A percentile compares a stretch with the other conserved stretches of the same genome.
Conservation (phyloP, 352 stramenopile species). For the Phytophthora crassamura region DNA sequence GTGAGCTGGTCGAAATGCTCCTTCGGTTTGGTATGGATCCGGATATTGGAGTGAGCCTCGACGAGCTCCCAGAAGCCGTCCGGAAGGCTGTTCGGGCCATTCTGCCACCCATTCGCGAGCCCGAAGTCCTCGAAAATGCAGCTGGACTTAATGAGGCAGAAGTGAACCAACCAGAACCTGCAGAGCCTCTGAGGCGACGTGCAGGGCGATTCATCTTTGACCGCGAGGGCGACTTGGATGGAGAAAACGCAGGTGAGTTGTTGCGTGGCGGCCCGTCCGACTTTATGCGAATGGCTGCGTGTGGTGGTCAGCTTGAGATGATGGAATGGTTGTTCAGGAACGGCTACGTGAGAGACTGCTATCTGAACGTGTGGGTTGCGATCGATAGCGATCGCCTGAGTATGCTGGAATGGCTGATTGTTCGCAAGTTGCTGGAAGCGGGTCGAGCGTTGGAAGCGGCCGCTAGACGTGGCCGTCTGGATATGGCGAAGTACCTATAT, state of each 20-base stretch:
- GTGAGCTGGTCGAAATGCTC: too few species aligned
- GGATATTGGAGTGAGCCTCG: too few species aligned
- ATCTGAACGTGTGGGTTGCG: background rate
- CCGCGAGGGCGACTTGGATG: background rate
- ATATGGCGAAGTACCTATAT: slow-evolving; percentile 6
- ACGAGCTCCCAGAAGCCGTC: too few species aligned
- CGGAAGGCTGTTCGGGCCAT: too few species aligned
- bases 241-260: background rate
- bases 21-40: too few species aligned
- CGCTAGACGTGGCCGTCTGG: background rate
- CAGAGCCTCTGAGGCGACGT: too few species aligned
- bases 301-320: background rate
- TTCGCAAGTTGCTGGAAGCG: slow-evolving; percentile 7
- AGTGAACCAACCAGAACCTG: too few species aligned
- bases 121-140: too few species aligned
- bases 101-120: too few species aligned
- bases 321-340: slow-evolving; percentile 13
- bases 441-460: slow-evolving; percentile 4
- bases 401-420: slow-evolving; percentile 9
- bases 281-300: slow-evolving; percentile 6
- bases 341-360: slow-evolving; percentile 3
- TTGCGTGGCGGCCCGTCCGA: slow-evolving; percentile 4
- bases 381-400: background rate
- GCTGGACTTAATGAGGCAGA: too few species aligned
- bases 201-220: too few species aligned